A percentile compares a stretch with the other conserved stretches of the same genome.
phyloP scores from a whole-genome alignment of 106 monocot genomes.

The Dioscorea dumetorum region DNA sequence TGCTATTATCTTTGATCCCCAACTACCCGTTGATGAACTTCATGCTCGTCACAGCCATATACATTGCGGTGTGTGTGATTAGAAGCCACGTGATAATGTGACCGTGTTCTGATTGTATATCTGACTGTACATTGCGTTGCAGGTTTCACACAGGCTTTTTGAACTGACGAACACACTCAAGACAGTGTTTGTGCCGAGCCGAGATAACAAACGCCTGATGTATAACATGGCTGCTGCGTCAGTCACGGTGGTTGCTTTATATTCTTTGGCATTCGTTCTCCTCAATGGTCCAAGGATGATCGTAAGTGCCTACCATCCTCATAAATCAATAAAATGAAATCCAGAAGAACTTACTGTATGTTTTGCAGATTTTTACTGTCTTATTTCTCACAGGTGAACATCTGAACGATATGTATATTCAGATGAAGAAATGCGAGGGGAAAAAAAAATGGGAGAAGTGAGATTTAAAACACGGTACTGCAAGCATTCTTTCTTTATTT shows the following conservation, averaged over 20 bases:
- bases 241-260: slow-evolving; percentile 23
- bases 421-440: no score
- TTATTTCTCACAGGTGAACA: background rate
- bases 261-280: slow-evolving; percentile 43
- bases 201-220: slow-evolving; percentile 42
- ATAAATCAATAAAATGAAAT: background rate
- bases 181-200: slow-evolving; percentile 48
- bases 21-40: slow-evolving; percentile 90
- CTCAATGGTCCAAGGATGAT: slow-evolving; percentile 35
- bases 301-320: slow-evolving; percentile 12
- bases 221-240: slow-evolving; percentile 34
- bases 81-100: background rate
- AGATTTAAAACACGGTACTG: no score
- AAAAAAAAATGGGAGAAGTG: no score
- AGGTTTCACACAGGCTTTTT: slow-evolving; percentile 85
- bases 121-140: background rate
- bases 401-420: no score
- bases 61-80: slow-evolving; percentile 49
- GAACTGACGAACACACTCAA: slow-evolving; percentile 77
- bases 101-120: background rate
- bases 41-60: slow-evolving; percentile 87
- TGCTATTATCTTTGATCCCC: slow-evolving; percentile 70
- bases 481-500: no score
- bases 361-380: background rate
- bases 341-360: background rate